These are phyloP conservation scores for Pichia sp. DNA, from an alignment of 1,139 yeast genomes.

Conservation along the genomic window DNA sequence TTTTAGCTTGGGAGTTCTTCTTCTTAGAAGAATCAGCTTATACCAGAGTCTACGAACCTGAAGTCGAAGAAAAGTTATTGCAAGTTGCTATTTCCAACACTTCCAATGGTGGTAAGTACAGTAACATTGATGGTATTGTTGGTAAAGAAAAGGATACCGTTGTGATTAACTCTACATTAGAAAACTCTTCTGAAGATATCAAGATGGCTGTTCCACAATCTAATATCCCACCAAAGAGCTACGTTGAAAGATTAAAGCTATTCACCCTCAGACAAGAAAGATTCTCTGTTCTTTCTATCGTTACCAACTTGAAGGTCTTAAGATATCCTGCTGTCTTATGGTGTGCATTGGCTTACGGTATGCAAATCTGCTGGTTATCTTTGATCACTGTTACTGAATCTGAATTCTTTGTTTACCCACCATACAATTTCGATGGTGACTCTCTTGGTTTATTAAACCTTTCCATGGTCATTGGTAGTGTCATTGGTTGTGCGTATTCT, in stretches of 20 bases:
- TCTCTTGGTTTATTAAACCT: conserved; percentile 77
- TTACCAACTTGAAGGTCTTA: conserved; percentile 40
- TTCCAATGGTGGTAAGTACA: no score
- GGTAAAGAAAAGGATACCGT: no score
- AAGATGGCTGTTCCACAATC: no score
- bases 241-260: no score
- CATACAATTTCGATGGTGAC: conserved; percentile 65
- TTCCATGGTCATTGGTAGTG: conserved; percentile 60
- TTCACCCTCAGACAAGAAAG: neutral
- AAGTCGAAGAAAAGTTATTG: conserved; percentile 21
- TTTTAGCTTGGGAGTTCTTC: conserved; percentile 37
- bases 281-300: conserved; percentile 38
- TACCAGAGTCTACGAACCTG: conserved; percentile 14
- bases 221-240: no score
- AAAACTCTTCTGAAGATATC: no score
- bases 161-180: no score
- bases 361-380: conserved; percentile 54
- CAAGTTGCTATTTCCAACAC: conserved; percentile 3
- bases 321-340: conserved; percentile 23
- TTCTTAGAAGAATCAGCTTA: conserved; percentile 43
- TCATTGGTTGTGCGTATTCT: no score
- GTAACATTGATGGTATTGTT: no score
- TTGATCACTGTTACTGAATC: conserved; percentile 45
- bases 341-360: conserved; percentile 47
- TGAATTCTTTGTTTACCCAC: conserved; percentile 44